Base-by-base conservation (phyloP, 768 basidiomycete genomes). In the Daedaleopsis nitida region DNA sequence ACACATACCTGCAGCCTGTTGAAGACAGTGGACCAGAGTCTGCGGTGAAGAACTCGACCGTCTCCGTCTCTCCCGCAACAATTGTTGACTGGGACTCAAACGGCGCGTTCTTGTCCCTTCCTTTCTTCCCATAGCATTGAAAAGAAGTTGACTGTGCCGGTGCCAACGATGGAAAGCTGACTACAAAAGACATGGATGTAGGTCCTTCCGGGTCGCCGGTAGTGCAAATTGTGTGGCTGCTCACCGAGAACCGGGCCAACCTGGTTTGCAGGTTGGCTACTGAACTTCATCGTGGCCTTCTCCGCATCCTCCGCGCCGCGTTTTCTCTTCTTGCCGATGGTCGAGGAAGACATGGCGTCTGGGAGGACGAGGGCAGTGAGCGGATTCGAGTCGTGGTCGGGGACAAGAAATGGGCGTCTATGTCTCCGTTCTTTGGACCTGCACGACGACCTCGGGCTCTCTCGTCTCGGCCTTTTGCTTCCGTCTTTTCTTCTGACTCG, bases 61-160 rank as follows among this genome's bases (percentile, higher is more conserved):
- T 79, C 32, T 86, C 80, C n/a, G 91, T 91, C 76, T 96, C 94
- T 5, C 90, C 96, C 0, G 86, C 91, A 23, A 96, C 78, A 14
- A 92, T 66, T 11, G 81, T 67, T 12, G 62, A 49, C 54, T 68
- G 52, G 19, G 69, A 66, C 14, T 69, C 71, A 51, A 81, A 81
- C 1, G 70, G 76, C 7, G 65, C 71, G 38, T 74, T 67, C 64
- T 73, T 80, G 54, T 82, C 84, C 47, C 69, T 76, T 11, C 76
- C 72, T 24, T 59, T 59, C 37, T 59, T 58, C 12, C 44, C 62
- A 72, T 88, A 92, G 67, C 84, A 82, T 63, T 78, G 75, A 72
- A 92, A 93, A 17, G 84, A 66, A 3, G 84, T 91, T 16, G 79
- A 76, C 57, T 76, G 66, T 3, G 88, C 81, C 16, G 88, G 80